phyloP scores from a whole-genome alignment of 331 rosid genomes.

The Quercus phellos region DNA sequence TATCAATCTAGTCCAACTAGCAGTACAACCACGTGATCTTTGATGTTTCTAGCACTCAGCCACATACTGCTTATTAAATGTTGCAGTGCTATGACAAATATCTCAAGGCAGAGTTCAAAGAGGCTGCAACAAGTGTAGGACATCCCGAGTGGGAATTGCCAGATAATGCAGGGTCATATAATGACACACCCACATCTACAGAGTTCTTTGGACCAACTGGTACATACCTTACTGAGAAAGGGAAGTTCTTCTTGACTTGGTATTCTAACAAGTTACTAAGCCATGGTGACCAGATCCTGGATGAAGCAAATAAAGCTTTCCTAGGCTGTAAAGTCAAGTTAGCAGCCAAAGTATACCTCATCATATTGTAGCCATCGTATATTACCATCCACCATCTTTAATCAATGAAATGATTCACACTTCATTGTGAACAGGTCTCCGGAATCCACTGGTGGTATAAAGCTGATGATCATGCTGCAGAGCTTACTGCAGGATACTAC shows the following conservation, averaged over 20 bases:
- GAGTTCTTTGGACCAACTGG: conserved; percentile 67
- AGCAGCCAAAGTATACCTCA: conserved; percentile 67
- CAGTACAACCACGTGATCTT: background rate
- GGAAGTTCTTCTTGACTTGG: conserved; percentile 91
- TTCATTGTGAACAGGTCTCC: conserved; percentile 53
- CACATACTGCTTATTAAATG: conserved; percentile 12
- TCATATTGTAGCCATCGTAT: background rate
- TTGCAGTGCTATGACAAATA: conserved; percentile 83
- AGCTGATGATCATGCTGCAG: conserved; percentile 66
- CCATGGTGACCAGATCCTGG: conserved; percentile 81
- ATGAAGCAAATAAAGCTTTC: conserved; percentile 73
- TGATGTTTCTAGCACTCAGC: background rate
- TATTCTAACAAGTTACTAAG: conserved; percentile 63
- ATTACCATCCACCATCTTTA: conserved; percentile 8
- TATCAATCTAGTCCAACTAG: too few relatives aligned
- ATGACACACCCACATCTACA: conserved; percentile 62
- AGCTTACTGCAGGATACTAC: conserved; percentile 81
- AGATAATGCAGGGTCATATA: conserved; percentile 73
- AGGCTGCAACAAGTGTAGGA: conserved; percentile 52
- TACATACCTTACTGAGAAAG: conserved; percentile 63
- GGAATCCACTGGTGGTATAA: conserved; percentile 95
- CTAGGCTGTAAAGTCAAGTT: conserved; percentile 52
- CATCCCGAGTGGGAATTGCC: conserved; percentile 85
- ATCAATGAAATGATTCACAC: conserved; percentile 13
- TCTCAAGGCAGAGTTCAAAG: conserved; percentile 64